A percentile compares a stretch with the other conserved stretches of the same genome.
phyloP scores from a whole-genome alignment of 306 rosid genomes.

The Cucurbita maxima region DNA sequence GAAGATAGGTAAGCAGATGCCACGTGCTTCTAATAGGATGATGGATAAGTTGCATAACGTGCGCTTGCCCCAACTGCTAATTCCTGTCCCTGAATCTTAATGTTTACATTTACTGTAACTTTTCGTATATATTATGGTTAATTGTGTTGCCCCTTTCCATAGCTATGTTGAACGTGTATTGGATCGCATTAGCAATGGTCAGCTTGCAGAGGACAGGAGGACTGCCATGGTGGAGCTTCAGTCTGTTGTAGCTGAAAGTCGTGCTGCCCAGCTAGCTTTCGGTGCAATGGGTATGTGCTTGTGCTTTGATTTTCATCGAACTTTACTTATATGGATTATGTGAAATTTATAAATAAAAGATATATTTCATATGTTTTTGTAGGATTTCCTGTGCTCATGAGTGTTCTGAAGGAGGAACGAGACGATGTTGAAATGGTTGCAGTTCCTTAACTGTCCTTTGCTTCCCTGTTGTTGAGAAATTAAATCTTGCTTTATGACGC shows the following conservation, averaged over 20 bases:
- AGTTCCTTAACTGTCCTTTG: constrained; percentile 3
- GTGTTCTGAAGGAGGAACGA: constrained; percentile 73
- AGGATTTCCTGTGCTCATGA: constrained; percentile 77
- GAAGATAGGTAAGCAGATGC: constrained; percentile 50
- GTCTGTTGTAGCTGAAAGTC: constrained; percentile 70
- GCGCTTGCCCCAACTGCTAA: background rate
- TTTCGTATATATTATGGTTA: background rate
- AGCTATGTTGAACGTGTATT: constrained; percentile 86
- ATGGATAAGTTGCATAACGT: background rate
- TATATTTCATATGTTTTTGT: constrained; percentile 13
- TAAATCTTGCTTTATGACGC: background rate
- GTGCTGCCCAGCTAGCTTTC: constrained; percentile 64
- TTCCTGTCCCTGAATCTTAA: background rate
- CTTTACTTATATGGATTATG: background rate
- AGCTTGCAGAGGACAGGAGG: constrained; percentile 76
- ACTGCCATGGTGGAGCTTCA: constrained; percentile 80
- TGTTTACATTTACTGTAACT: background rate
- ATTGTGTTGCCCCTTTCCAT: background rate
- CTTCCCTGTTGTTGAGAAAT: constrained; percentile 2
- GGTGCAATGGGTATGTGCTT: constrained; percentile 79
- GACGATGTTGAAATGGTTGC: constrained; percentile 88
- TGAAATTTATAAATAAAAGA: background rate
- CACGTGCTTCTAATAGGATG: background rate
- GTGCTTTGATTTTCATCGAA: constrained; percentile 2
- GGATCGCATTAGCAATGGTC: constrained; percentile 84